These are phyloP conservation scores for Lunularia cruciata DNA, from an alignment of 225 moss, liverwort and hornwort species.

Conservation along the genomic window DNA sequence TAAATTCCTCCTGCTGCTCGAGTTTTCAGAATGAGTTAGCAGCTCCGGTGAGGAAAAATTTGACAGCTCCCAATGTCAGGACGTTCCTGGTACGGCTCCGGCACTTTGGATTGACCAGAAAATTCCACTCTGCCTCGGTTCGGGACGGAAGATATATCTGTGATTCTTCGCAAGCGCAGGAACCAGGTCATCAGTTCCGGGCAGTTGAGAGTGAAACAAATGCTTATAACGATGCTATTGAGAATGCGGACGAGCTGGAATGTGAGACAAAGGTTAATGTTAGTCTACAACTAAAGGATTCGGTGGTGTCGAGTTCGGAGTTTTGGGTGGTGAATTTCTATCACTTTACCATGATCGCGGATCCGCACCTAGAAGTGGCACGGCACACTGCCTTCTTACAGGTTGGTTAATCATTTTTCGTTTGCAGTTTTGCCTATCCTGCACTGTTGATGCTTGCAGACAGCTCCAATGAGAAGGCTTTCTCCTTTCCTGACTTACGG, in stretches of 20 bases:
- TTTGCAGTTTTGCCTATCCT: too few species aligned
- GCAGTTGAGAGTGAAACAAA: not conserved
- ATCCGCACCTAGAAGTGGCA: slow-evolving; percentile 74
- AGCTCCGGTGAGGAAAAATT: too few species aligned
- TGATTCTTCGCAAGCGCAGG: slow-evolving; percentile 13
- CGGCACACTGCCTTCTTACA: slow-evolving; percentile 65
- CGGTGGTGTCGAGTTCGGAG: slow-evolving; percentile 1
- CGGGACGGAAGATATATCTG: slow-evolving; percentile 36
- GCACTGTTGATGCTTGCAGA: too few species aligned
- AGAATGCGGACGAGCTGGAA: not conserved
- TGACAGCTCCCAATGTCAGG: too few species aligned
- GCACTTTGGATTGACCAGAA: not conserved
- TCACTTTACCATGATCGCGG: slow-evolving; percentile 68
- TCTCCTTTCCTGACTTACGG: too few species aligned
- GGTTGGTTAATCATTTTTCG: slow-evolving; percentile 49
- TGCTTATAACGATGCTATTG: not conserved
- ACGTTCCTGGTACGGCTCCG: too few species aligned
- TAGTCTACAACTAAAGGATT: slow-evolving; percentile 1
- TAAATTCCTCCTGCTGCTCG: too few species aligned
- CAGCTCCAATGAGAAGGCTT: too few species aligned
- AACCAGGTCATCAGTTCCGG: not conserved
- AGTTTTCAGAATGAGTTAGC: too few species aligned
- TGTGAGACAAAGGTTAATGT: not conserved
- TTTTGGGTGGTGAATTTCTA: slow-evolving; percentile 84
- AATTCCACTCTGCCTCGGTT: slow-evolving; percentile 25